These are phyloP conservation scores for Grosmannia penicillata DNA, from an alignment of 2,329 filamentous ascomycete species.

Conservation along the genomic window DNA sequence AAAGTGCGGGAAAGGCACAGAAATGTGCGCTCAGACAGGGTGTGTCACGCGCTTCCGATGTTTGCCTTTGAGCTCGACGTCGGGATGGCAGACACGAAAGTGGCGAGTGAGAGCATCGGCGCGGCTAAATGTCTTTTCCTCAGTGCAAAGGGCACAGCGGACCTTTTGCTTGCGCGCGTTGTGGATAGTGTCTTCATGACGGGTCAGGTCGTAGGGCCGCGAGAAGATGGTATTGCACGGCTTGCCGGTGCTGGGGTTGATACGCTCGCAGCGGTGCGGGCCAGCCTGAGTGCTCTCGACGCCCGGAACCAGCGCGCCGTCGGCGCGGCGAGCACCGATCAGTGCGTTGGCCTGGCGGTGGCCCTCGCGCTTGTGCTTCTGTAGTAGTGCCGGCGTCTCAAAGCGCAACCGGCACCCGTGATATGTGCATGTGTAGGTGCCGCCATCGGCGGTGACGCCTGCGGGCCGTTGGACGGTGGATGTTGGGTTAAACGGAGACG, in stretches of 20 bases:
- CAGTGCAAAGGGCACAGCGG: conserved; percentile 78
- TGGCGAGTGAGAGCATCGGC: conserved; percentile 90
- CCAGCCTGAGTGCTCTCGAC: conserved; percentile 76
- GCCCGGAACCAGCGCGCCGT: conserved; percentile 30
- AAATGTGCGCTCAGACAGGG: conserved; percentile 7
- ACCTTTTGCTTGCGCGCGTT: conserved; percentile 91
- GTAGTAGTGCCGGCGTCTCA: conserved; percentile 69
- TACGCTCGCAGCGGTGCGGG: conserved; percentile 81
- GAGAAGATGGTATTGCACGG: conserved; percentile 92
- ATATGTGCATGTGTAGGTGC: conserved; percentile 93
- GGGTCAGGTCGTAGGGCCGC: conserved; percentile 85
- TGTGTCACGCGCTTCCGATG: conserved; percentile 24
- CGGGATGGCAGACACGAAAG: conserved; percentile 86
- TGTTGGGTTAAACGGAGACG: too few species aligned
- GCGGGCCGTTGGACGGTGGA: conserved; percentile 42
- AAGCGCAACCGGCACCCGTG: conserved; percentile 83
- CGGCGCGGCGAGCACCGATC: conserved; percentile 20
- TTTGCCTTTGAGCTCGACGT: conserved; percentile 66
- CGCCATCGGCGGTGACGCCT: conserved; percentile 57
- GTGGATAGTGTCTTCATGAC: conserved; percentile 96
- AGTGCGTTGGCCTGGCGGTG: conserved; percentile 59
- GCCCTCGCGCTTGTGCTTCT: conserved; percentile 90
- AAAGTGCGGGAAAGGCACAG: too few species aligned
- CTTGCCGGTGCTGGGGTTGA: conserved; percentile 90
- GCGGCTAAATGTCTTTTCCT: conserved; percentile 93